Evolutionary conservation across 2,329 filamentous ascomycete species (phyloP).

Genomic region (Raffaelea albimanens): DNA sequence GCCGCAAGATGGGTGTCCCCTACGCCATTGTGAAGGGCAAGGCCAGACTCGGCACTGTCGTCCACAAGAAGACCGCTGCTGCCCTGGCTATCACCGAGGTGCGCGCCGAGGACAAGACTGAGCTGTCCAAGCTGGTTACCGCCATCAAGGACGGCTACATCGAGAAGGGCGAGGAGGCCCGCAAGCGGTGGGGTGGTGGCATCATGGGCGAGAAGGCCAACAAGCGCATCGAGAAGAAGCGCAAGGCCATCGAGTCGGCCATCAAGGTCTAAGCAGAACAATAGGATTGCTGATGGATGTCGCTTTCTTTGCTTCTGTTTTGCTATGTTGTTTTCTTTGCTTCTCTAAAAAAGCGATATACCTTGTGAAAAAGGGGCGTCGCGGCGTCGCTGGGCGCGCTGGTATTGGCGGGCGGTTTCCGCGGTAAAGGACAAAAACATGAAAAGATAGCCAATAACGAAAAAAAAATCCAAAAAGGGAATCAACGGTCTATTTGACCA

Average conservation of each 20-base stretch:
- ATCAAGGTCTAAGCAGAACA: conserved; percentile 82
- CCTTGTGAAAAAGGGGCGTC: background rate
- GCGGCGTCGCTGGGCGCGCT: no score
- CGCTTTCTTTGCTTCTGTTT: background rate
- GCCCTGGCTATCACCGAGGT: conserved; percentile 95
- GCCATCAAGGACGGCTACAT: conserved; percentile 97
- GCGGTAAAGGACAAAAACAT: background rate
- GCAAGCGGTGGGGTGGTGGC: conserved; percentile 97
- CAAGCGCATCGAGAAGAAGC: conserved; percentile 69
- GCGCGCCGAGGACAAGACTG: conserved; percentile 94
- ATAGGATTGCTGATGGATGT: no score
- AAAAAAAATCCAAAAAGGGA: background rate
- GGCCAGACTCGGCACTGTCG: conserved; percentile 95
- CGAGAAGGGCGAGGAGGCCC: conserved; percentile 86
- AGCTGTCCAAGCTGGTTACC: conserved; percentile 92
- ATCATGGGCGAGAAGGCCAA: conserved; percentile 97
- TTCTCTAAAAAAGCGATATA: background rate
- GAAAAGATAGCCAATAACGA: background rate
- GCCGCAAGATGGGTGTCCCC: conserved; percentile 99
- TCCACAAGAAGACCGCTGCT: conserved; percentile 99
- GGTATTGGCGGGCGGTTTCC: no score
- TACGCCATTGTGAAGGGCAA: conserved; percentile 99
- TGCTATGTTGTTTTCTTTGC: background rate
- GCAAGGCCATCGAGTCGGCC: conserved; percentile 86
- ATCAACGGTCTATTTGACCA: background rate